These are phyloP conservation scores for Tubosaeta brunneosetosa DNA, from an alignment of 768 basidiomycete species.

Conservation along the genomic window DNA sequence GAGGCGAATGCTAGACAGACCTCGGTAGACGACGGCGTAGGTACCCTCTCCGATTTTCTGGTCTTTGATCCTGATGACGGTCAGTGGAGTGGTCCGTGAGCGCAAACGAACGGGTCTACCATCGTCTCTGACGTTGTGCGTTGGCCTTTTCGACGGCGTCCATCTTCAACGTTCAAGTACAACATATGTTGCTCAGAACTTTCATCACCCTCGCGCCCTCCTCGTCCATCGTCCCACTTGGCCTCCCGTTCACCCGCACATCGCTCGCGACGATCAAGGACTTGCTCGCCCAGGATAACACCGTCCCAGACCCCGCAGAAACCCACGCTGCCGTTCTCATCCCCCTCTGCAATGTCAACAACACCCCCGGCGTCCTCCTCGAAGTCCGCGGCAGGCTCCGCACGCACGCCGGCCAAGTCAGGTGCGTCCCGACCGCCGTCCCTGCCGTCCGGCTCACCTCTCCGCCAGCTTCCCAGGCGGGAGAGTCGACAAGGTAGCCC, in stretches of 20 bases:
- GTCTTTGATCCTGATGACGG: constrained; percentile 63
- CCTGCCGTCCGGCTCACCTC: neutral
- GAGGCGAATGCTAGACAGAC: constrained; percentile 34
- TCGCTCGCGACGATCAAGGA: constrained; percentile 31
- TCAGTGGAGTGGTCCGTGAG: constrained; percentile 3
- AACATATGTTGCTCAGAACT: constrained; percentile 24
- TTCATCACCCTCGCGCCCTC: constrained; percentile 13
- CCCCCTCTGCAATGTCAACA: constrained; percentile 71
- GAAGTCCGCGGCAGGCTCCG: constrained; percentile 65
- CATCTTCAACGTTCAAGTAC: constrained; percentile 37
- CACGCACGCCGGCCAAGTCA: constrained; percentile 78
- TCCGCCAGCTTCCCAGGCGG: constrained; percentile 68
- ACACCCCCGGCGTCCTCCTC: constrained; percentile 61
- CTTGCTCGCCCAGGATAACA: constrained; percentile 21
- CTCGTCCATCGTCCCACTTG: constrained; percentile 29
- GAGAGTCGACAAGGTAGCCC: constrained; percentile 56
- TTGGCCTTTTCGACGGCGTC: constrained; percentile 82
- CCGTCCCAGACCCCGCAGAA: constrained; percentile 24
- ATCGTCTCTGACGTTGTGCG: constrained; percentile 62
- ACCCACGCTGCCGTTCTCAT: constrained; percentile 67
- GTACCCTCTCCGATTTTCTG: constrained; percentile 87
- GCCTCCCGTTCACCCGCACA: constrained; percentile 33
- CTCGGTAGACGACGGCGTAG: constrained; percentile 94
- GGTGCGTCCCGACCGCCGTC: constrained; percentile 38
- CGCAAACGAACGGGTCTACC: constrained; percentile 35